Evolutionary conservation across 139 green algal genomes (phyloP).

Genomic region (Pseudopediastrum boryanum): DNA sequence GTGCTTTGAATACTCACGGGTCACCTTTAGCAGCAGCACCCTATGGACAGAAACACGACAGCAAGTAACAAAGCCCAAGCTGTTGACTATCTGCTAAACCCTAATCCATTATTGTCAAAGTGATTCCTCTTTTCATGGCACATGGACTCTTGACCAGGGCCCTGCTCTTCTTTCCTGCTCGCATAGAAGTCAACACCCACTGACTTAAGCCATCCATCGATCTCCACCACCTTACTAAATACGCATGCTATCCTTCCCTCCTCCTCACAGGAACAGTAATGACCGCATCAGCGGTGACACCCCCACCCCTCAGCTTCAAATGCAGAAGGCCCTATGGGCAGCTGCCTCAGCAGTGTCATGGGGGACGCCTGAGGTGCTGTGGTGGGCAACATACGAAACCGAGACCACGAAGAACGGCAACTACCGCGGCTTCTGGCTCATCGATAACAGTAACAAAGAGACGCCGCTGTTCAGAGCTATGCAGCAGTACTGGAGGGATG

Average conservation of each 20-base stretch:
- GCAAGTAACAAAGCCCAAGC: no score
- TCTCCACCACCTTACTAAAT: no score
- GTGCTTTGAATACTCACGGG: no score
- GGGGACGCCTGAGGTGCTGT: constrained; percentile 29
- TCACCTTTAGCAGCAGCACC: no score
- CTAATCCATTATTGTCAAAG: no score
- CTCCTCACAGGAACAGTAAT: not conserved
- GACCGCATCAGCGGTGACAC: constrained; percentile 13
- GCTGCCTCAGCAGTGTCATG: constrained; percentile 11
- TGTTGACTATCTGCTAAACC: no score
- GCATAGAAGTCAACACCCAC: no score
- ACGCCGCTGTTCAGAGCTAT: constrained; percentile 24
- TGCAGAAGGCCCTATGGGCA: constrained; percentile 17
- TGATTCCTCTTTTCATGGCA: no score
- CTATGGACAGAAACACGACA: no score
- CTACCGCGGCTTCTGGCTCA: constrained; percentile 30
- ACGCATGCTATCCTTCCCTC: not conserved
- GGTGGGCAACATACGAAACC: constrained; percentile 31
- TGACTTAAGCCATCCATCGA: no score
- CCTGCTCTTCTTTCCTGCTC: no score
- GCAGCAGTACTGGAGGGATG: constrained; percentile 20
- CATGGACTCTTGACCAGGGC: no score
- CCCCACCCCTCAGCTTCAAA: constrained; percentile 22
- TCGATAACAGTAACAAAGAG: constrained; percentile 23
- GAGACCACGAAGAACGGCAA: constrained; percentile 12